Evolutionary conservation across 805 yeast genomes (phyloP).

Genomic region (Candida orba): DNA sequence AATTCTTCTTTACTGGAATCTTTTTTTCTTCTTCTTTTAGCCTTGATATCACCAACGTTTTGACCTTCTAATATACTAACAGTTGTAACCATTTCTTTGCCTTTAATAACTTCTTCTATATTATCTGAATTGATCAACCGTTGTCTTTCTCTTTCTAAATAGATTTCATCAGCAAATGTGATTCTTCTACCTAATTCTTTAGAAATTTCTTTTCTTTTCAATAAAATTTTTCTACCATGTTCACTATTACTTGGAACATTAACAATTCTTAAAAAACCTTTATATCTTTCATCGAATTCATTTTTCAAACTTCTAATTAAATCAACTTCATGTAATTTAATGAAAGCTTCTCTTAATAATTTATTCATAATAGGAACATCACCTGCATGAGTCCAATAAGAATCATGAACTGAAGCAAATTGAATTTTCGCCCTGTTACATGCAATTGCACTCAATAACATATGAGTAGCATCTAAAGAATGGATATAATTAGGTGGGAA

Average conservation of each 20-base stretch:
- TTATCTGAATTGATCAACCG: constrained; percentile 45
- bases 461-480: constrained; percentile 94
- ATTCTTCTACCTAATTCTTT: constrained; percentile 42
- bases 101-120: constrained; percentile 41
- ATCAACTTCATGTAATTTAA: constrained; percentile 67
- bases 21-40: constrained; percentile 9
- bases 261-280: constrained; percentile 56
- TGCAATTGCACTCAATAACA: constrained; percentile 80
- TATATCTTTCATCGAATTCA: constrained; percentile 79
- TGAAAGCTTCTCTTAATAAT: constrained; percentile 69
- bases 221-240: constrained; percentile 42
- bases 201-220: constrained; percentile 42
- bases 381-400: constrained; percentile 95
- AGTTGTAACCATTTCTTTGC: constrained; percentile 58
- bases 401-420: constrained; percentile 95
- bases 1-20: constrained; percentile 5
- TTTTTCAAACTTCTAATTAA: constrained; percentile 60
- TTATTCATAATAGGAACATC: constrained; percentile 69
- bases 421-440: constrained; percentile 59
- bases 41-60: constrained; percentile 10
- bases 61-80: constrained; percentile 42
- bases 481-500: constrained; percentile 95
- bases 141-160: constrained; percentile 59
- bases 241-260: constrained; percentile 45
- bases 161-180: constrained; percentile 66